Evolutionary conservation across 257 asterid genomes (phyloP), one percentile per base, ranked within the genome.

Genomic region (Fraxinus excelsior): DNA sequence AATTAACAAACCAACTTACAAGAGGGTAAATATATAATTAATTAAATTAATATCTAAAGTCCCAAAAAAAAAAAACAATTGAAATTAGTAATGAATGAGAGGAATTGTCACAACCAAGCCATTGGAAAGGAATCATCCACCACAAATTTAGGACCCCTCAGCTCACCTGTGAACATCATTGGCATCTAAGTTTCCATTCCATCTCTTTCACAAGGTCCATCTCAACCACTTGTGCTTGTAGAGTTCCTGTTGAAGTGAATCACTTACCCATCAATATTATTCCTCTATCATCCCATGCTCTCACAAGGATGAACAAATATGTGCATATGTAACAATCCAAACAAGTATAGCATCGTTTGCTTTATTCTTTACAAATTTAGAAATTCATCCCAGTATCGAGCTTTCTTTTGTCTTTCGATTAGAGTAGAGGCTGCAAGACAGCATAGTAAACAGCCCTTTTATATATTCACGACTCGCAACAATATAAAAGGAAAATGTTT

Each of bases 141-240:
- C n/a, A 69, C 26, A 62, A 31, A 42, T 14, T 7, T 68, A 23
- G 37, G 31, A 6, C 69, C 71, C 60, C 42, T 60, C 70, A 60
- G 53, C 78, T 77, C 77, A 67, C 18, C 56, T 80, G 78, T 83
- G 79, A 29, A 75, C 83, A 74, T 85, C 84, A 78, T 74, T 73
- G 77, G 64, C 75, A 62, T 83, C 82, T 80, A 51, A 40, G 35
- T 60, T 80, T 38, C 37, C 53, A 74, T 67, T 70, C 80, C 66
- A 64, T 73, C 71, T 67, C 81, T 77, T 67, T 82, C 80, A 77
- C 5, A 64, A 66, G 82, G 81, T 37, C 85, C 88, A 78, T 70
- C 53, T 67, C 78, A 82, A 82, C 84, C 80, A 78, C 80, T 82
- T 21, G 38, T 49, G 56, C n/a, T 64, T 38, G 19, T 71, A 80